Evolutionary conservation across 192 early-diverging fungal species (phyloP), one percentile per base, ranked within the genome.

Genomic region (Geranomyces michiganensis): DNA sequence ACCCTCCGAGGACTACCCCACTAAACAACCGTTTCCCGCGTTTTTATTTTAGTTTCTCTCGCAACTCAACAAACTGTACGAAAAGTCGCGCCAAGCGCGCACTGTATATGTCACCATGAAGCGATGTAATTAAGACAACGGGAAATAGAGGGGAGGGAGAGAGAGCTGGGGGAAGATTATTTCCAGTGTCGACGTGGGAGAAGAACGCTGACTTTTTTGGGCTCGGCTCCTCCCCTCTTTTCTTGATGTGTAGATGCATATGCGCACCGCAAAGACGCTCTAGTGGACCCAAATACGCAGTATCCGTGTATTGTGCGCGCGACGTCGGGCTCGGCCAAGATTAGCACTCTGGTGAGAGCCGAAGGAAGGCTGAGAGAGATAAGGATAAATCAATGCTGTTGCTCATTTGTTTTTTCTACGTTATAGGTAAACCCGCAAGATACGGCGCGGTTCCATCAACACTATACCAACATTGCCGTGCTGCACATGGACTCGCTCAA

Each of bases 21-120:
- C n/a, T n/a, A n/a, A n/a, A n/a, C n/a, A n/a, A n/a, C n/a, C n/a
- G n/a, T n/a, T n/a, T n/a, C n/a, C n/a, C n/a, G n/a, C n/a, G n/a
- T n/a, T n/a, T n/a, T n/a, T n/a, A n/a, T n/a, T n/a, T n/a, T n/a
- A 82, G 81, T 82, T 82, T 56, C 73, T 82, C 17, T 75, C 73
- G 3, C 72, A 62, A 53, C 73, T 82, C 29, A 64, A 55, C 0
- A 51, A 67, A 49, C 64, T 74, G 8, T 82, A 78, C 65, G 73
- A 82, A 58, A 65, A 71, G n/a, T 44, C 72, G 19, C 78, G 83
- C 45, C 2, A 45, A 5, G 45, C 12, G 33, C 70, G 80, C 29
- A 82, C 77, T 5, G 76, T 82, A n/a, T 83, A 79, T 19, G 61
- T 82, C 21, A 82, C 81, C 17, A 82, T 79, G 80, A 82, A 82